A percentile compares a stretch with the other conserved stretches of the same genome.
Evolutionary conservation across 805 yeast species (phyloP).

Genomic region (Saturnispora halmiae): DNA sequence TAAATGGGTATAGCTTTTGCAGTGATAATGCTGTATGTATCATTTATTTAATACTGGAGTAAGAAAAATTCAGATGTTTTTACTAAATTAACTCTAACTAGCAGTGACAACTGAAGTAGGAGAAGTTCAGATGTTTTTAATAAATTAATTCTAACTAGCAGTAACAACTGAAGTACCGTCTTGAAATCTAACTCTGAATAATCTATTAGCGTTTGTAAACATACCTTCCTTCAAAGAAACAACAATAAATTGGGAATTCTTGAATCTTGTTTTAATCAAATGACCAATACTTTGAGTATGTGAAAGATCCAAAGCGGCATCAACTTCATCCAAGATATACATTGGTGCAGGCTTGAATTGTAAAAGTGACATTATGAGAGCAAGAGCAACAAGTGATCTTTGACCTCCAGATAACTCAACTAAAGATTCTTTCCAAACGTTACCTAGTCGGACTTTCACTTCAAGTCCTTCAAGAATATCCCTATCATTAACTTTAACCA

Average conservation of each 20-base stretch:
- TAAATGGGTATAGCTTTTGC: too few species aligned
- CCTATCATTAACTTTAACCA: conserved; percentile 70
- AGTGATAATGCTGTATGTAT: too few species aligned
- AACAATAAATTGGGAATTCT: conserved; percentile 92
- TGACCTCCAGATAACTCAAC: conserved; percentile 97
- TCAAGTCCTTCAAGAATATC: conserved; percentile 87
- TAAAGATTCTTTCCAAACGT: conserved; percentile 90
- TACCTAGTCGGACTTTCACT: conserved; percentile 82
- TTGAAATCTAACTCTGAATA: conserved; percentile 87
- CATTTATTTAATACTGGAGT: too few species aligned
- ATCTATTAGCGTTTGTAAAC: conserved; percentile 94
- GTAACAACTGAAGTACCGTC: conserved; percentile 94
- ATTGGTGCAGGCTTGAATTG: conserved; percentile 98
- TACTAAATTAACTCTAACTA: too few species aligned
- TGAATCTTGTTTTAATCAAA: conserved; percentile 86
- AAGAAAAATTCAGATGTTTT: too few species aligned
- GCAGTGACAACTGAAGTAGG: too few species aligned
- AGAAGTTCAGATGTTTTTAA: too few species aligned
- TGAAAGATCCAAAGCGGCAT: conserved; percentile 93
- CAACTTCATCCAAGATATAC: conserved; percentile 96
- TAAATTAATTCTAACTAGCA: conserved; percentile 51
- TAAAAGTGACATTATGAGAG: conserved; percentile 82
- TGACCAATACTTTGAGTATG: conserved; percentile 98
- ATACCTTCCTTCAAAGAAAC: conserved; percentile 96
- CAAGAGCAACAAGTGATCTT: conserved; percentile 84